Base-by-base conservation (phyloP, 306 rosid species). In the Cucumis sativus region DNA sequence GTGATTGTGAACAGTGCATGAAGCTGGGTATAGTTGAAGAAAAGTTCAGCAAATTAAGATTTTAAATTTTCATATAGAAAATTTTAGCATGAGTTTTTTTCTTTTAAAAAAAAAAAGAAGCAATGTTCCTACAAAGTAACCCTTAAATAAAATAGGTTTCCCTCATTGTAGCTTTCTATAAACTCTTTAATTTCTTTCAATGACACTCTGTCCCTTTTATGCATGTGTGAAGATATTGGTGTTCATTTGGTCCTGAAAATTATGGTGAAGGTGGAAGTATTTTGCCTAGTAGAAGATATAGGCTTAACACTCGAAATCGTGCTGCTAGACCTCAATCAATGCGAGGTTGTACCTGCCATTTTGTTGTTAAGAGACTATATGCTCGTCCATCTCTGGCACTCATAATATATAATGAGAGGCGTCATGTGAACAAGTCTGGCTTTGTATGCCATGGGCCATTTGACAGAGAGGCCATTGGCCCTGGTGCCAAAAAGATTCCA, bases 311-410 rank as follows among this genome's bases (percentile, higher is more conserved):
- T 39, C 89, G 97, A 83, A 95, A 95, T 80, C 97, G 92, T 78
- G 99, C 97, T 78, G 97, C 99, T 79, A 92, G 97, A 85, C 97
- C 99, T 84, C 97, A 92, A 87, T 95, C 96, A 65, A 95, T 92
- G 97, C 91, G 96, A 40, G 97, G 97, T 35, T 95, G 97, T 81
- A 92, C 88, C 35, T 95, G 97, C 87, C 93, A 95, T 82, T 92
- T 92, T 86, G 97, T 89, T 72, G 89, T 95, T 81, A 90, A 92
- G 86, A 87, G 99, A 71, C 85, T 95, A 47, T 95, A 92, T 80
- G 96, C 97, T 14, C 93, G 88, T 55, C 99, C 99, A 2, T 87
- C 93, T 45, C 93, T 87, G 75, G 97, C 96, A 4, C 91, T 95
- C 72, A 75, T 89, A 71, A 79, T 90, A 81, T 95, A 90, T 79